A percentile compares a stretch with the other conserved stretches of the same genome.
phyloP scores from a whole-genome alignment of 106 monocot genomes.

The Acorus gramineus region DNA sequence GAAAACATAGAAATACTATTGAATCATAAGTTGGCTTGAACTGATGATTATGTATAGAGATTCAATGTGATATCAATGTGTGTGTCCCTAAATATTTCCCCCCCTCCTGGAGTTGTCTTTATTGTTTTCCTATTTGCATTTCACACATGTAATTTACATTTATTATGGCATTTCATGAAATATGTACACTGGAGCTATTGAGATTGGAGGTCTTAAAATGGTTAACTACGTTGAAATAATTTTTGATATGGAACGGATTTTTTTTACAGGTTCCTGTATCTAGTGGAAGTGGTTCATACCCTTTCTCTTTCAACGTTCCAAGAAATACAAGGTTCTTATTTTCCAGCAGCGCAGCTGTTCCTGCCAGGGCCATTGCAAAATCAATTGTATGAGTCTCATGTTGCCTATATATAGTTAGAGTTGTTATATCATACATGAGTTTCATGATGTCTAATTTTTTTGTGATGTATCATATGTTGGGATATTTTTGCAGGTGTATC shows the following conservation, averaged over 20 bases:
- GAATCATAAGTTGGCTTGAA: background rate
- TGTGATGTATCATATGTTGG: background rate
- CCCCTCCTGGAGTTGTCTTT: too few relatives aligned
- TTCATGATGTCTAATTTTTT: background rate
- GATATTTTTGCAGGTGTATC: conserved; percentile 56
- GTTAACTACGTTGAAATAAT: too few relatives aligned
- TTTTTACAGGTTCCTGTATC: conserved; percentile 78
- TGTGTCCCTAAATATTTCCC: too few relatives aligned
- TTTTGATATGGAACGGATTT: too few relatives aligned
- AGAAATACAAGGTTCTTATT: conserved; percentile 68
- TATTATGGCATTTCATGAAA: too few relatives aligned
- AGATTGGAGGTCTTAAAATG: too few relatives aligned
- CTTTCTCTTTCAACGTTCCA: conserved; percentile 77
- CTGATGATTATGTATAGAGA: background rate
- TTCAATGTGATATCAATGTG: too few relatives aligned
- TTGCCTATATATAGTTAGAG: background rate
- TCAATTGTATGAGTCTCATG: conserved; percentile 62
- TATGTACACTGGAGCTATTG: too few relatives aligned
- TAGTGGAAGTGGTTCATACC: conserved; percentile 60
- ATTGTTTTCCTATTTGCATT: too few relatives aligned
- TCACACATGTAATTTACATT: too few relatives aligned
- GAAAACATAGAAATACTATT: too few relatives aligned
- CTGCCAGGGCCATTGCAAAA: conserved; percentile 75
- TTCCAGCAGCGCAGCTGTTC: conserved; percentile 62
- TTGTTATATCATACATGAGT: background rate